A percentile compares a stretch with the other conserved stretches of the same genome.
Evolutionary conservation across 2,329 filamentous ascomycete genomes (phyloP).

Genomic region (Beauveria sp.): DNA sequence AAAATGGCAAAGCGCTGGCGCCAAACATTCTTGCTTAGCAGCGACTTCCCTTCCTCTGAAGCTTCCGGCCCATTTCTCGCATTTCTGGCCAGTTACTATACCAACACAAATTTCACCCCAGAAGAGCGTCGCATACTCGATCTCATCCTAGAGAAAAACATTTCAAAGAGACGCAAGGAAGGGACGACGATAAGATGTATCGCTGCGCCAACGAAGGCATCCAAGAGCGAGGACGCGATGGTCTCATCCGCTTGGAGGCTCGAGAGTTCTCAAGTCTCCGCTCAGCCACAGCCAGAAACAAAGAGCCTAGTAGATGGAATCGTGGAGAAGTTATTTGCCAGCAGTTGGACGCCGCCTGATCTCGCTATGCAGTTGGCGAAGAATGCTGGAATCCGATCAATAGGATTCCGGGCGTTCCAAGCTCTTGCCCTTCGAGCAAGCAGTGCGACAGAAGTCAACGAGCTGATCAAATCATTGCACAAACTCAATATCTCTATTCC

Average conservation of each 20-base stretch:
- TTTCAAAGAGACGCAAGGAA: neutral
- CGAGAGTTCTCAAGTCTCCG: neutral
- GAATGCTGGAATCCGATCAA: slow-evolving; percentile 61
- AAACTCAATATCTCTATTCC: slow-evolving; percentile 55
- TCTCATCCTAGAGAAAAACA: neutral
- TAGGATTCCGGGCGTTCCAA: slow-evolving; percentile 71
- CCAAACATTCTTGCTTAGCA: slow-evolving; percentile 28
- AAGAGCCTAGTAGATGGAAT: slow-evolving; percentile 7
- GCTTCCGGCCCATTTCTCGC: slow-evolving; percentile 40
- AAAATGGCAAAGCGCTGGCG: slow-evolving; percentile 41
- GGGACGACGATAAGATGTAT: neutral
- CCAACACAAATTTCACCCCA: slow-evolving; percentile 27
- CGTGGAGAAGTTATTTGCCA: slow-evolving; percentile 62
- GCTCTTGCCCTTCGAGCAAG: slow-evolving; percentile 64
- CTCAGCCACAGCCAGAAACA: slow-evolving; percentile 5
- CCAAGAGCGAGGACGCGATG: neutral
- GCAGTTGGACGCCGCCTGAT: slow-evolving; percentile 60
- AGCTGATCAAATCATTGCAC: slow-evolving; percentile 53
- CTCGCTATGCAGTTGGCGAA: slow-evolving; percentile 62
- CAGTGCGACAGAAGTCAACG: slow-evolving; percentile 46
- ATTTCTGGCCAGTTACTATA: slow-evolving; percentile 39
- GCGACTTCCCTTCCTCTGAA: slow-evolving; percentile 32
- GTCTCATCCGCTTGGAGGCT: neutral
- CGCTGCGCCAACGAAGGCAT: neutral
- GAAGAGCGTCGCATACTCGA: slow-evolving; percentile 25